Evolutionary conservation across 225 moss, liverwort and hornwort genomes (phyloP), one percentile per base, ranked within the genome.

Genomic region (Marchantia paleacea): DNA sequence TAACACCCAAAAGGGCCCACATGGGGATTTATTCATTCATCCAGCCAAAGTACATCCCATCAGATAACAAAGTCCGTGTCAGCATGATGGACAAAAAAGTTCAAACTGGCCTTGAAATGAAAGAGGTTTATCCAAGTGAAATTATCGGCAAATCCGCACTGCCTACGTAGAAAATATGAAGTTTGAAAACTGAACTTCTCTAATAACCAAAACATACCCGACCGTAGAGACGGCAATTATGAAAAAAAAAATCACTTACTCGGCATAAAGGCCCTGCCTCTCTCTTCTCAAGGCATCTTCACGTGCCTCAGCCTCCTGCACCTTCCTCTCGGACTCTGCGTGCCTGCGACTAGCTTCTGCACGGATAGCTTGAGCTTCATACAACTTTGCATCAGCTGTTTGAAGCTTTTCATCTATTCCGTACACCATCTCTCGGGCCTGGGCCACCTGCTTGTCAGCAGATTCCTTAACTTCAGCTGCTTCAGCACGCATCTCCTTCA

Each of bases 251-350:
- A 19, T 7, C 14, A 82, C 91, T 69, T 90, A 99, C 99, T 95
- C 99, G 55, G 89, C 85, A 82, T 84, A 84, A 24, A 94, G 83
- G 58, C 90, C 89, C 72, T 99, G 95, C 54, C 95, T 90, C 87
- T 99, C 99, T 60, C 99, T 90, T 78, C 99, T 88, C 4, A 99
- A 88, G 25, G 99, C 94, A 81, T 89, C 87, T 88, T 94, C 99
- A 48, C 99, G 91, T 30, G 94, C 92, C 86, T 99, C 95, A 28
- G 92, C 89, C 82, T 99, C 99, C 75, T 91, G 89, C 14, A 99
- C 80, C 31, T 91, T 91, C 78, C 90, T 94, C 82, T 88, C 91
- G 66, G 91, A 85, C 84, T 99, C 99, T 71, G 92, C 93, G 60
- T 89, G 90, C 79, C 90, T 95, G 22, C 95, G 91, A 78, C 90